These are phyloP conservation scores for Calonectria pauciramosa DNA, from an alignment of 2,329 filamentous ascomycete genomes.

Conservation along the genomic window DNA sequence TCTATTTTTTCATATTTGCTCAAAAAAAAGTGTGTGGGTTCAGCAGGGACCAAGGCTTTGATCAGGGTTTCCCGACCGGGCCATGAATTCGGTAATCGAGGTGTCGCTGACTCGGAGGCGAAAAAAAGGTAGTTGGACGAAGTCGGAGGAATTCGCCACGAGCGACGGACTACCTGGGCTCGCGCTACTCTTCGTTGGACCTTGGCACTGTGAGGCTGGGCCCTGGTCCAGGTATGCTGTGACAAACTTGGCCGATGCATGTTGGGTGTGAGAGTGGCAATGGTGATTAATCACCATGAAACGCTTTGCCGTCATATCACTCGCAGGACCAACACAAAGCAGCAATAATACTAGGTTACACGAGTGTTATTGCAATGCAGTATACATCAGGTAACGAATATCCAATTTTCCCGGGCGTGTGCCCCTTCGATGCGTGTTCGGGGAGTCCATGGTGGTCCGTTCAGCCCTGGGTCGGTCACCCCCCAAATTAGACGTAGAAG, in stretches of 20 bases:
- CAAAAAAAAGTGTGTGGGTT: slow-evolving; percentile 4
- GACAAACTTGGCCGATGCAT: background rate
- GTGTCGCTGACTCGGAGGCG: slow-evolving; percentile 12
- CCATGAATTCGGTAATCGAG: slow-evolving; percentile 19
- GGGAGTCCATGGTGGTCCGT: slow-evolving; percentile 18
- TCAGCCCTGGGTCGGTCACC: background rate
- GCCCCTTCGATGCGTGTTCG: background rate
- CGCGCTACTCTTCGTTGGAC: slow-evolving; percentile 5
- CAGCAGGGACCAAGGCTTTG: background rate
- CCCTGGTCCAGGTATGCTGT: background rate
- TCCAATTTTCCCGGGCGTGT: background rate
- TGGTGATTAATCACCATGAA: background rate
- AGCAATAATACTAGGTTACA: background rate
- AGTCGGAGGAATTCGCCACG: slow-evolving; percentile 17
- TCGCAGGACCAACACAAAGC: background rate
- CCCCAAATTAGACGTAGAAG: slow-evolving; percentile 15
- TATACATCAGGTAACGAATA: background rate
- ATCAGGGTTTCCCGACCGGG: slow-evolving; percentile 13
- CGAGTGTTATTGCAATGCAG: background rate
- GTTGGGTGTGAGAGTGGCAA: slow-evolving; percentile 7
- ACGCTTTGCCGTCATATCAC: background rate
- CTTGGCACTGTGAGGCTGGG: slow-evolving; percentile 16
- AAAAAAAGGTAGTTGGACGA: background rate
- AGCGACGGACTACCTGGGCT: background rate
- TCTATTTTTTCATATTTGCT: background rate